Percentiles rank a stretch among this genome's conserved stretches.
Conservation (phyloP, 345 rosid genomes). For the Turnera subulata region DNA sequence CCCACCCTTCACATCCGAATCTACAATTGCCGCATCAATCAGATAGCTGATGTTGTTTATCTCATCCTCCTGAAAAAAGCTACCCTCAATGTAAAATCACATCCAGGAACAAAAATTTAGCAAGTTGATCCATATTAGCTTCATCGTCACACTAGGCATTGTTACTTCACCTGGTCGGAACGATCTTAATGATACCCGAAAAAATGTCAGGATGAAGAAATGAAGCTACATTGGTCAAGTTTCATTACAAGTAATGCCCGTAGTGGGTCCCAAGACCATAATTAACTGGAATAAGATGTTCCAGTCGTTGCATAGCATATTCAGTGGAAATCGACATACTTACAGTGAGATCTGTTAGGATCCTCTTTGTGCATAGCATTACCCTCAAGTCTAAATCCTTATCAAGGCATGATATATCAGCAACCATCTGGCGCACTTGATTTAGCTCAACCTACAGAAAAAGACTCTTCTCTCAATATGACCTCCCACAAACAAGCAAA, state of each 20-base stretch:
- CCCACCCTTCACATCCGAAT: slow-evolving; percentile 63
- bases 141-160: too few species aligned
- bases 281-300: too few species aligned
- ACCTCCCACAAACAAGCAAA: slow-evolving; percentile 5
- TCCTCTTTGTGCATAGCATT: slow-evolving; percentile 44
- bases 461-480: not conserved
- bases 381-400: slow-evolving; percentile 69
- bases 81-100: not conserved
- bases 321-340: slow-evolving; percentile 33
- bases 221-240: too few species aligned
- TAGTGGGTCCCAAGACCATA: not conserved
- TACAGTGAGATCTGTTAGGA: slow-evolving; percentile 33
- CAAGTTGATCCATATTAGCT: too few species aligned
- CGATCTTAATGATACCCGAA: too few species aligned
- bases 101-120: too few species aligned
- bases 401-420: slow-evolving; percentile 54
- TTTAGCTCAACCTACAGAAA: slow-evolving; percentile 40
- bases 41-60: slow-evolving; percentile 35
- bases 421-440: slow-evolving; percentile 47
- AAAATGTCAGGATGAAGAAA: too few species aligned
- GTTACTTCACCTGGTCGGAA: too few species aligned
- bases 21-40: slow-evolving; percentile 46
- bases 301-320: not conserved
- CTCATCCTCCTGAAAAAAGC: slow-evolving; percentile 53
- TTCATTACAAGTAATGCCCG: too few species aligned